Conservation (phyloP, 2,329 filamentous ascomycete genomes). For the Lecanoromycetidae sp. region DNA sequence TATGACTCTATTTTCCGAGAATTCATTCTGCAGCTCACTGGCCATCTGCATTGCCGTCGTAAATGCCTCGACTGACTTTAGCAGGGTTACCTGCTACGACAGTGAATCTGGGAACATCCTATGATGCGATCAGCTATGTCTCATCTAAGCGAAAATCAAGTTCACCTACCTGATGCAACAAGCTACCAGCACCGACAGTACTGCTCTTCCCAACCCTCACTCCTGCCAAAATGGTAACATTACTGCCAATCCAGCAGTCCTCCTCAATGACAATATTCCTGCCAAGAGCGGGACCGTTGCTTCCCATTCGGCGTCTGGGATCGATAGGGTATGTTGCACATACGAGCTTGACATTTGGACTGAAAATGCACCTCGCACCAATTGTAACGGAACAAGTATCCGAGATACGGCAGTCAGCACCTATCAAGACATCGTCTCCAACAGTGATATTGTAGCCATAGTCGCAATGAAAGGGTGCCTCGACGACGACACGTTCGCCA, state of each 20-base stretch:
- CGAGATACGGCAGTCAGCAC: conserved; percentile 70
- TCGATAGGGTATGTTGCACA: conserved; percentile 18
- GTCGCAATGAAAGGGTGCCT: conserved; percentile 82
- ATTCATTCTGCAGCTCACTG: no score
- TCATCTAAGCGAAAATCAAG: no score
- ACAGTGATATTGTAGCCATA: conserved; percentile 93
- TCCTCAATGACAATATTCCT: conserved; percentile 25
- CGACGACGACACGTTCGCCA: conserved; percentile 65
- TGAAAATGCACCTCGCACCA: conserved; percentile 54
- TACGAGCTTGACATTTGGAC: conserved; percentile 17
- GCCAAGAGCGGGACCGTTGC: conserved; percentile 16
- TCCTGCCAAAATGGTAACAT: conserved; percentile 58
- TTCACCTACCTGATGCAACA: conserved; percentile 17
- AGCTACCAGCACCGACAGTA: conserved; percentile 31
- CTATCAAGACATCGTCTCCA: conserved; percentile 72
- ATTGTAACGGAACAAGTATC: conserved; percentile 78
- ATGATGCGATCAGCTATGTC: not conserved
- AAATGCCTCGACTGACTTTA: conserved; percentile 19
- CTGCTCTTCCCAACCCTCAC: conserved; percentile 64
- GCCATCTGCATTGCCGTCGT: conserved; percentile 16
- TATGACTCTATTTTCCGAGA: no score
- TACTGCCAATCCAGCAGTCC: conserved; percentile 70
- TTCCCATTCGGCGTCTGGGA: conserved; percentile 15
- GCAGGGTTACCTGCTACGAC: conserved; percentile 19
- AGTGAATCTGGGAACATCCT: conserved; percentile 19